phyloP scores from a whole-genome alignment of 2,329 filamentous ascomycete species.

The Cadophora sp. region DNA sequence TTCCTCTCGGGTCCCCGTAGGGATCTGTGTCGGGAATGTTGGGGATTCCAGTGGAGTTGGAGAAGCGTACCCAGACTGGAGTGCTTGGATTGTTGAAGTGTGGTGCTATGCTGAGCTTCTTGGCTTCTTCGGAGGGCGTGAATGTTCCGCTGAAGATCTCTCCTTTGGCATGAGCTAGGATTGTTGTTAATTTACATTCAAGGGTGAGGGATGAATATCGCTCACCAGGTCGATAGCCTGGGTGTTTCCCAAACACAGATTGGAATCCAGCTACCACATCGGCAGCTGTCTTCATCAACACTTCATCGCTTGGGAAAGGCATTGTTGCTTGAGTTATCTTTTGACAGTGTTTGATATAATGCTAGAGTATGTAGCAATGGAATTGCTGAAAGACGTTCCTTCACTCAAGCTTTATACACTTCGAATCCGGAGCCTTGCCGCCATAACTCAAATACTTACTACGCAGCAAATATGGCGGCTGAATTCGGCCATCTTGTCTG shows the following conservation, averaged over 20 bases:
- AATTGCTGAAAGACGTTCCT: neutral
- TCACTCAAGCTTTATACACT: neutral
- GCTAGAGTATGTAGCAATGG: neutral
- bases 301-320: constrained; percentile 53
- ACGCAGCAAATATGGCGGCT: neutral
- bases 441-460: neutral
- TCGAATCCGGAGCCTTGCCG: neutral
- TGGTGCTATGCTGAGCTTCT: constrained; percentile 52
- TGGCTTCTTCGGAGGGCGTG: constrained; percentile 52
- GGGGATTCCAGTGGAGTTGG: constrained; percentile 57
- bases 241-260: constrained; percentile 48
- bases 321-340: constrained; percentile 37
- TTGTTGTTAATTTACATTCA: constrained; percentile 2
- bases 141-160: constrained; percentile 59
- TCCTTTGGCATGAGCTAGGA: constrained; percentile 60
- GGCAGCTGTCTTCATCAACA: constrained; percentile 47
- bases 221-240: constrained; percentile 49
- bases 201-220: neutral
- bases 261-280: constrained; percentile 48
- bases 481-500: neutral
- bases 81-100: constrained; percentile 55
- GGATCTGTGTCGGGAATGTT: constrained; percentile 55
- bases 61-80: constrained; percentile 55
- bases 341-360: neutral
- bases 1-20: constrained; percentile 55